These are phyloP conservation scores for Ogataea zsoltii DNA, from an alignment of 805 yeast genomes.

Conservation along the genomic window DNA sequence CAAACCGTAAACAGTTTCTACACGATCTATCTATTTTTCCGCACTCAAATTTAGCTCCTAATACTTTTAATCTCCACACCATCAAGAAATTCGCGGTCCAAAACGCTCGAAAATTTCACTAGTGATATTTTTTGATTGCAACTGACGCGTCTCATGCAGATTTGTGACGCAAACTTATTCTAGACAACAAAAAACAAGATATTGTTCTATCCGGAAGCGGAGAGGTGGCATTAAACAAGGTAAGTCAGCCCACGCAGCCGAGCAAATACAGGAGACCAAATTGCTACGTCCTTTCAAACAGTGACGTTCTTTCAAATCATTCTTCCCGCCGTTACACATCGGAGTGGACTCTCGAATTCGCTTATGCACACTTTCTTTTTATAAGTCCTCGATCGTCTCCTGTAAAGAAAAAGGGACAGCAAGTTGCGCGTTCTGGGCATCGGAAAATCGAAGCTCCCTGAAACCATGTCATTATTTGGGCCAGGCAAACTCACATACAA, in stretches of 20 bases:
- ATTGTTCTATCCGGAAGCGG: neutral
- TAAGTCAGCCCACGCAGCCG: too few relatives aligned
- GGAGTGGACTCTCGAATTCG: too few relatives aligned
- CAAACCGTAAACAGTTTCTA: neutral
- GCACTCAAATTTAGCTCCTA: neutral
- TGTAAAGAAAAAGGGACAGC: too few relatives aligned
- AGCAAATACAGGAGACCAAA: too few relatives aligned
- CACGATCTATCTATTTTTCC: neutral
- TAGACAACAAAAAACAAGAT: neutral
- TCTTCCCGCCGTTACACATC: too few relatives aligned
- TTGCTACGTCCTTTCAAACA: too few relatives aligned
- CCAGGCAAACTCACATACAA: neutral
- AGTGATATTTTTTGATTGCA: neutral
- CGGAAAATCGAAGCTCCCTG: neutral
- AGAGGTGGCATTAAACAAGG: too few relatives aligned
- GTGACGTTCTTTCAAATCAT: too few relatives aligned
- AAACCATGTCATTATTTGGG: conserved; percentile 2
- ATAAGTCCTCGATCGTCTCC: too few relatives aligned
- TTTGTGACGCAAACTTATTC: neutral
- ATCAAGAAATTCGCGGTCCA: conserved; percentile 3
- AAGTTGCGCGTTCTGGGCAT: too few relatives aligned
- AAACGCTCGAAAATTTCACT: neutral
- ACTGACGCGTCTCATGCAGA: conserved; percentile 6
- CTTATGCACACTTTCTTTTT: too few relatives aligned
- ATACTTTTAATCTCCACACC: neutral